Conservation (phyloP, 257 asterid genomes). For the Solanum ossicruentum region DNA sequence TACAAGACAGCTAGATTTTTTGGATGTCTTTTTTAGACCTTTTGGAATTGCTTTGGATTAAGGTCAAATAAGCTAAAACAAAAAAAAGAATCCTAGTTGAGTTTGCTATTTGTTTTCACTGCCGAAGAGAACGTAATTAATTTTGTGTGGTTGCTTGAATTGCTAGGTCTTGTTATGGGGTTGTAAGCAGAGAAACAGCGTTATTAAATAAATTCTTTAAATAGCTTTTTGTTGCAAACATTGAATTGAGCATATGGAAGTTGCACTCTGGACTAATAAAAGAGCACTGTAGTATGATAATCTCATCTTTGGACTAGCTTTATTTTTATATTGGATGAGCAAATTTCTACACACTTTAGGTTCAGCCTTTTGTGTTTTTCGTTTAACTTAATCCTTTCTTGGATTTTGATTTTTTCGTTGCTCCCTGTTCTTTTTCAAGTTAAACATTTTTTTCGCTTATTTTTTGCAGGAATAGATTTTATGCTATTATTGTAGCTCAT, state of each 20-base stretch:
- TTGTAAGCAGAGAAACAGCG: neutral
- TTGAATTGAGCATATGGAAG: neutral
- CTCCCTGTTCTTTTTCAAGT: neutral
- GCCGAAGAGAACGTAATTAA: neutral
- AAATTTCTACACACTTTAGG: neutral
- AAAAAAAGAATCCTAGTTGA: neutral
- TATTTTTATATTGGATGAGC: neutral
- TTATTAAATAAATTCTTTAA: neutral
- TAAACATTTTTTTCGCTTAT: neutral
- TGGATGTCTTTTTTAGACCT: neutral
- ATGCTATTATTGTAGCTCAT: neutral
- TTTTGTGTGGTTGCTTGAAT: neutral
- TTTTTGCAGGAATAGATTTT: neutral
- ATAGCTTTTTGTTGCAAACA: neutral
- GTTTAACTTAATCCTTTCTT: neutral
- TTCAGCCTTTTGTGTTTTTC: neutral
- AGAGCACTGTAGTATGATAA: neutral
- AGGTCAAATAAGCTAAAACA: neutral
- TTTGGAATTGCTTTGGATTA: neutral
- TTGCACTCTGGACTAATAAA: neutral
- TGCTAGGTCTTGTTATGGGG: neutral
- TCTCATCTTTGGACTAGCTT: neutral
- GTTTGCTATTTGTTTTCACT: neutral
- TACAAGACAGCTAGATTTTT: neutral
- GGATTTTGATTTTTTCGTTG: neutral